phyloP scores from a whole-genome alignment of 208 protist genomes.

The Trypanosoma boissoni region DNA sequence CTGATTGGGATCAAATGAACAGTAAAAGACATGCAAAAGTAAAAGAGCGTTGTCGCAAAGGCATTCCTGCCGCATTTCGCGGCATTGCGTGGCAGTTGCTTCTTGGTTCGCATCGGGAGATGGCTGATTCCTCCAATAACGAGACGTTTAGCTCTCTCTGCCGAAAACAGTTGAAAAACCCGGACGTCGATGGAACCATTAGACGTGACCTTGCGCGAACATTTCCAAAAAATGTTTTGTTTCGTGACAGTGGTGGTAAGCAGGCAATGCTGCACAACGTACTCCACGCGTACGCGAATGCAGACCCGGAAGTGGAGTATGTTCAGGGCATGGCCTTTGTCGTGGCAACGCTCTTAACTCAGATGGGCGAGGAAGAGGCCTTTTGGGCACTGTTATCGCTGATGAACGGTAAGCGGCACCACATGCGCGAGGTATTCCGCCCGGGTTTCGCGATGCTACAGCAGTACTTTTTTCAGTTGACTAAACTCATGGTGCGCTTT shows the following conservation, averaged over 20 bases:
- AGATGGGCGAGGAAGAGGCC: conserved; percentile 90
- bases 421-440: conserved; percentile 83
- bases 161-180: conserved; percentile 60
- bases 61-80: conserved; percentile 79
- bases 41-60: conserved; percentile 89
- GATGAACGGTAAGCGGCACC: conserved; percentile 83
- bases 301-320: conserved; percentile 92
- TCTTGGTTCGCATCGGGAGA: conserved; percentile 65
- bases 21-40: conserved; percentile 69
- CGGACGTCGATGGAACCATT: conserved; percentile 65
- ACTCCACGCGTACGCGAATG: conserved; percentile 86
- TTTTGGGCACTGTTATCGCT: conserved; percentile 91
- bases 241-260: conserved; percentile 79
- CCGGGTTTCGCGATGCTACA: conserved; percentile 90
- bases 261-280: conserved; percentile 88
- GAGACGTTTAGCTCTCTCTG: conserved; percentile 72
- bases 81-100: conserved; percentile 88
- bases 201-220: conserved; percentile 82
- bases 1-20: conserved; percentile 78
- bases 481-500: conserved; percentile 65
- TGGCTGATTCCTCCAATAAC: conserved; percentile 61
- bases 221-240: conserved; percentile 89
- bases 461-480: conserved; percentile 88
- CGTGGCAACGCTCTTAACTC: conserved; percentile 81
- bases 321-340: conserved; percentile 94